Conservation (phyloP, 1,284 basidiomycete genomes). For the Phlebopus sp. region DNA sequence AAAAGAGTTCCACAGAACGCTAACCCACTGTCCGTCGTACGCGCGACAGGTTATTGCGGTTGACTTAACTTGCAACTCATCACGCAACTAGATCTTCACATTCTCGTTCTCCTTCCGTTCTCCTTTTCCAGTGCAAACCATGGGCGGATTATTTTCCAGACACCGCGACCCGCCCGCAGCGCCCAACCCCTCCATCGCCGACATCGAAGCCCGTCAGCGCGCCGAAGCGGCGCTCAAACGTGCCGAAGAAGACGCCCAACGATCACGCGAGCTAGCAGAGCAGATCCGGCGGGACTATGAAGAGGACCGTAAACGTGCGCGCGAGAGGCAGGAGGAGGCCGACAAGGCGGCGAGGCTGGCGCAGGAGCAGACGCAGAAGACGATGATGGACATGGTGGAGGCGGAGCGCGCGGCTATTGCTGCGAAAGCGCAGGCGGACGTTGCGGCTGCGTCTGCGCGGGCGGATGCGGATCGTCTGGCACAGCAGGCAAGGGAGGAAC, state of each 20-base stretch:
- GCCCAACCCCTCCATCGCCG: conserved; percentile 17
- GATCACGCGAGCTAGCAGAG: background rate
- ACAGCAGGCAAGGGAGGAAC: conserved; percentile 13
- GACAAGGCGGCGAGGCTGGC: conserved; percentile 7
- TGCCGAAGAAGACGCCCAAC: conserved; percentile 11
- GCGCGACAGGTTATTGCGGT: too few species aligned
- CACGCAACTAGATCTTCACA: too few species aligned
- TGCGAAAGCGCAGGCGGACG: conserved; percentile 3
- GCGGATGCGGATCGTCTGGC: conserved; percentile 16
- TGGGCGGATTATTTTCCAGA: background rate
- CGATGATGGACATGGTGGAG: conserved; percentile 12
- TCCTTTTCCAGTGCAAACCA: too few species aligned
- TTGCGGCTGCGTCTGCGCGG: conserved; percentile 6
- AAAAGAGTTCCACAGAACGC: too few species aligned
- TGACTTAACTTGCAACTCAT: too few species aligned
- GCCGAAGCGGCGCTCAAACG: conserved; percentile 14
- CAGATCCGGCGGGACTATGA: conserved; percentile 2
- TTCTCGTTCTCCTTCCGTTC: too few species aligned
- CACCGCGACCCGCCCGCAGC: conserved; percentile 4
- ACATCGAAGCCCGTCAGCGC: conserved; percentile 12
- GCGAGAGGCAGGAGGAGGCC: conserved; percentile 14
- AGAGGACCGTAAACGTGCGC: conserved; percentile 6
- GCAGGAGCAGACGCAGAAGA: conserved; percentile 1
- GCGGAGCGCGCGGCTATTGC: background rate
- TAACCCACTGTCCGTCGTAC: too few species aligned